Conservation (phyloP, 371 early-diverging fungal genomes). For the Blakeslea trispora region DNA sequence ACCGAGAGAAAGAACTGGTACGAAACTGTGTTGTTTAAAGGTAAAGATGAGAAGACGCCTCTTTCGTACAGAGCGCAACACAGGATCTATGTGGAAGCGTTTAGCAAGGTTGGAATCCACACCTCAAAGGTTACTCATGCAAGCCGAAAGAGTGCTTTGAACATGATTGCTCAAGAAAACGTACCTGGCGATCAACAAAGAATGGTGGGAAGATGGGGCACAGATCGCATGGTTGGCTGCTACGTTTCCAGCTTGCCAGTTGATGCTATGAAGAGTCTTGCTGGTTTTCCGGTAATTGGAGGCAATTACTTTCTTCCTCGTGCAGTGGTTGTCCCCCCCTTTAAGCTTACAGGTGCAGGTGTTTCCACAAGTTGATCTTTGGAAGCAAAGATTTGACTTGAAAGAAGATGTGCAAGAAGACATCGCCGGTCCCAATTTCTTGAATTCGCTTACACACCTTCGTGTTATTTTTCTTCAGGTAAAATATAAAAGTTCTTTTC, state of each 20-base stretch:
- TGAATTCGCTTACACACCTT: slow-evolving; percentile 4
- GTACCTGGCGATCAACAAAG: slow-evolving; percentile 10
- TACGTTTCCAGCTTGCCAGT: slow-evolving; percentile 13
- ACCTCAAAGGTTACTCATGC: slow-evolving; percentile 10
- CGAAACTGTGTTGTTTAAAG: no score
- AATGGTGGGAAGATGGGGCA: slow-evolving; percentile 11
- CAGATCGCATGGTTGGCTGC: slow-evolving; percentile 15
- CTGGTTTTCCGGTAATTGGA: slow-evolving; percentile 7
- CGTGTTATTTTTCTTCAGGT: slow-evolving; percentile 17
- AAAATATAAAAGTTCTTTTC: no score
- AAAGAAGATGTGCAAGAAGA: slow-evolving; percentile 6
- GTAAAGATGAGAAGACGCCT: background rate
- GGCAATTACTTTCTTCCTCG: slow-evolving; percentile 8
- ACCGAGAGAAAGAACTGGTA: no score
- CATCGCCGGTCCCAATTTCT: slow-evolving; percentile 13
- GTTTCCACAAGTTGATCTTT: slow-evolving; percentile 9
- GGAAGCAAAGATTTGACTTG: slow-evolving; percentile 3
- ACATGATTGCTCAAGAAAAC: slow-evolving; percentile 13
- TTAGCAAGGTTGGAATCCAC: slow-evolving; percentile 2
- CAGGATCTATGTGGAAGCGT: background rate
- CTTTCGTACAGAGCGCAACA: slow-evolving; percentile 1
- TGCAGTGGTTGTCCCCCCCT: background rate
- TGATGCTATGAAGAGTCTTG: slow-evolving; percentile 11
- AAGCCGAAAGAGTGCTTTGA: slow-evolving; percentile 10
- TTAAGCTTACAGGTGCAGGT: background rate